Evolutionary conservation across 192 early-diverging fungal species (phyloP), one percentile per base, ranked within the genome.

Genomic region (Diversispora epigaea): DNA sequence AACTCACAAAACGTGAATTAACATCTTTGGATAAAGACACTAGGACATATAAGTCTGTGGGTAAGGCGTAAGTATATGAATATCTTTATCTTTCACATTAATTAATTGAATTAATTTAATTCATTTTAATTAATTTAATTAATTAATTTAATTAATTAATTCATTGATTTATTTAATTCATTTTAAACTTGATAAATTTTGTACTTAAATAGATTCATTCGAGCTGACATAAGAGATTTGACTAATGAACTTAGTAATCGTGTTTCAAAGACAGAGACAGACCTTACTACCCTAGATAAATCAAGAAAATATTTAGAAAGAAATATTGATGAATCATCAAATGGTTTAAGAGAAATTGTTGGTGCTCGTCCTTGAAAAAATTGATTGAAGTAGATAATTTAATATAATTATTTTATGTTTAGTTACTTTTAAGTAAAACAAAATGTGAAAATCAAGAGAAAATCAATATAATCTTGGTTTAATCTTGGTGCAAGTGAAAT

Each of bases 1-100:
- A 91, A 58, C 80, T 93, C 41, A 91, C 92, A 12, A 84, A 83
- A 73, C 87, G 84, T 68, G 92, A 93, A 77, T 85, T 93, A 5
- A 77, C 82, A 45, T 62, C 82, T 8, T 79, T 92, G 6, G 79
- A 81, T 21, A 49, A 69, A 9, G 79, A 80, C 17, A 89, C 86
- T 4, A 79, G 80, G 32, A 88, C 91, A 15, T 93, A 93, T 81
- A 86, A 90, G 71, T 83, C 91, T 46, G 86, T 93, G 39, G 92
- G 92, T 3, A 91, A 91, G 71, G 91, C 91, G 92, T 91, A 83
- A 73, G 80, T 50, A 25, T 22, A 54, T 12, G 15, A 17, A 19
- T 22, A 4, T 32, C 25, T 32, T 32, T 22, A 4, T 32, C 25
- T 32, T 32, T 32, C 25, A 32, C 2, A 1, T 32, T 32, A 32